Conservation (phyloP, 345 rosid species). For the Salix suchowensis region DNA sequence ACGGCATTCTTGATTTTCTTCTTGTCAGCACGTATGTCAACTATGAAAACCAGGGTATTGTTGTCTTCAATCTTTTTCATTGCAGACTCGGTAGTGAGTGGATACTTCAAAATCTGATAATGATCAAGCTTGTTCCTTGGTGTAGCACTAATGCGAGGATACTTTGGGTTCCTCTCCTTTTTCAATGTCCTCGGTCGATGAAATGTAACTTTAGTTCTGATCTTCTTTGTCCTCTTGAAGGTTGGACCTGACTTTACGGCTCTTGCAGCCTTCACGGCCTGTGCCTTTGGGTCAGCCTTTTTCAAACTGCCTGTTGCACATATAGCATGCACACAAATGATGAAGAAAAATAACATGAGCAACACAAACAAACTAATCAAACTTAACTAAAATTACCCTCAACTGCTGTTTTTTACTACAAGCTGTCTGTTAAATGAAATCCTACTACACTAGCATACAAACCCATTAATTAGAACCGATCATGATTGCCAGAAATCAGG, state of each 20-base stretch:
- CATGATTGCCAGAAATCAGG: not conserved
- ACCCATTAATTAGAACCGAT: not conserved
- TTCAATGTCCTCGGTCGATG: conserved; percentile 88
- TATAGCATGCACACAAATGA: not conserved
- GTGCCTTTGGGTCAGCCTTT: conserved; percentile 78
- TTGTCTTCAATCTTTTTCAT: conserved; percentile 97
- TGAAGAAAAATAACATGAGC: not conserved
- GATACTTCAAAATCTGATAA: conserved; percentile 82
- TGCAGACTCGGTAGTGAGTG: conserved; percentile 87
- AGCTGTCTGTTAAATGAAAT: not conserved
- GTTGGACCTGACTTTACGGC: conserved; percentile 78
- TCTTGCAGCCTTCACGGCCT: conserved; percentile 82
- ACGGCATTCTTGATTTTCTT: conserved; percentile 90
- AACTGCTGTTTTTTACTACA: not conserved
- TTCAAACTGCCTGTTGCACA: conserved; percentile 43
- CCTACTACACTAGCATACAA: not conserved
- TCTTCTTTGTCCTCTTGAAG: conserved; percentile 73
- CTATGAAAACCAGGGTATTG: conserved; percentile 93
- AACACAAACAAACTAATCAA: not conserved
- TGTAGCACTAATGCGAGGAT: conserved; percentile 72
- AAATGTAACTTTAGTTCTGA: conserved; percentile 81
- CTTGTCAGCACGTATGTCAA: conserved; percentile 89
- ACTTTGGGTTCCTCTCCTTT: conserved; percentile 73
- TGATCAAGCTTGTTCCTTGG: conserved; percentile 93
- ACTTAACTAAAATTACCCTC: not conserved